Evolutionary conservation across 345 rosid species (phyloP).

Genomic region (Euphorbia lathyris): DNA sequence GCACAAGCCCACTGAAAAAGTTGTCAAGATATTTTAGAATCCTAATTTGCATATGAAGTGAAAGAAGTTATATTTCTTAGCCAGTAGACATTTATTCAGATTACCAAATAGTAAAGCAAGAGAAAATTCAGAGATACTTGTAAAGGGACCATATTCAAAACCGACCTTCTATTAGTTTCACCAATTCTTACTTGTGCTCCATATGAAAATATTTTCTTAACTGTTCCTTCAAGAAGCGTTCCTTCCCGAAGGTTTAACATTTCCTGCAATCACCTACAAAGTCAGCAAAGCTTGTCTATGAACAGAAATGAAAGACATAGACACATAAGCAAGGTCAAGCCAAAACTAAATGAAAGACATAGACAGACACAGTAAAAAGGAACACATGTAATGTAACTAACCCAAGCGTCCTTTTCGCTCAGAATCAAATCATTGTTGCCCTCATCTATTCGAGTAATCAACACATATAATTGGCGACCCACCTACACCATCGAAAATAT

Average conservation of each 20-base stretch:
- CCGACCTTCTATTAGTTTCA: conserved; percentile 76
- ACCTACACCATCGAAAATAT: conserved; percentile 46
- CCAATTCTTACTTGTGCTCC: conserved; percentile 90
- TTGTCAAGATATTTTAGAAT: conserved; percentile 11
- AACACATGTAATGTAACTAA: conserved; percentile 25
- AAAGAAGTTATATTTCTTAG: not conserved
- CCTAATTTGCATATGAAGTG: not conserved
- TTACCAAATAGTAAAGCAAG: not conserved
- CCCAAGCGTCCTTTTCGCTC: conserved; percentile 87
- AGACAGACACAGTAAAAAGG: not conserved
- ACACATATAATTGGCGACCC: conserved; percentile 52
- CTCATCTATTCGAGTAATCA: conserved; percentile 62
- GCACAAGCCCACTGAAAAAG: conserved; percentile 77
- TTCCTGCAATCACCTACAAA: conserved; percentile 47
- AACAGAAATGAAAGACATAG: not conserved
- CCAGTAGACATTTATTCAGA: not conserved
- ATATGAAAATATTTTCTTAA: conserved; percentile 66
- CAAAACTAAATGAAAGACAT: not conserved
- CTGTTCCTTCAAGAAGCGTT: conserved; percentile 81
- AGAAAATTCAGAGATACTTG: not conserved
- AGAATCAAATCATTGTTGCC: conserved; percentile 70
- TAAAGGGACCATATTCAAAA: not conserved
- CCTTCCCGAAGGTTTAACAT: conserved; percentile 74
- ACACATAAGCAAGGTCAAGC: not conserved
- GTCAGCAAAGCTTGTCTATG: conserved; percentile 12